Percentiles rank a stretch among this genome's conserved stretches.
Conservation (phyloP, 2,329 filamentous ascomycete genomes). For the Pseudopyrenochaeta lycopersici region DNA sequence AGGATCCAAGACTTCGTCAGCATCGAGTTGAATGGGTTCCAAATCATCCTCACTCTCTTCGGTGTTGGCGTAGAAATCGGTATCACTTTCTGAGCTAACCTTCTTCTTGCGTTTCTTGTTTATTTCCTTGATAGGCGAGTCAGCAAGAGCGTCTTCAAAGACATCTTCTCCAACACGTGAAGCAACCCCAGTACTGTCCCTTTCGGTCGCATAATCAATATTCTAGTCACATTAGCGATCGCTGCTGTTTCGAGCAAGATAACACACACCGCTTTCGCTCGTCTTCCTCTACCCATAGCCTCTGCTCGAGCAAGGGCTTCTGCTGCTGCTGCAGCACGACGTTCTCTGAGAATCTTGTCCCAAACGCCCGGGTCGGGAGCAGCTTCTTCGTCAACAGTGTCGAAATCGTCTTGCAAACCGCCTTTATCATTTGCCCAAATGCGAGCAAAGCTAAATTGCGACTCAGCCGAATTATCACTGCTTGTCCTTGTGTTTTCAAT, state of each 20-base stretch:
- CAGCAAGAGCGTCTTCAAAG: slow-evolving; percentile 24
- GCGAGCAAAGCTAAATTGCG: slow-evolving; percentile 86
- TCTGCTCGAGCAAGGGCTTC: slow-evolving; percentile 73
- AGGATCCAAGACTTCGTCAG: slow-evolving; percentile 10
- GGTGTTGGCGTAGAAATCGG: slow-evolving; percentile 57
- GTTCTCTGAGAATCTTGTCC: slow-evolving; percentile 87
- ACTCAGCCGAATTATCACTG: slow-evolving; percentile 73
- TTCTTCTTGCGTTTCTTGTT: slow-evolving; percentile 38
- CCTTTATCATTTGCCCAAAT: slow-evolving; percentile 89
- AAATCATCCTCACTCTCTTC: slow-evolving; percentile 32
- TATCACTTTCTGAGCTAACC: slow-evolving; percentile 55
- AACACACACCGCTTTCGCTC: slow-evolving; percentile 68
- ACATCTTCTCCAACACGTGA: slow-evolving; percentile 23
- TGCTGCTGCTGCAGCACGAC: slow-evolving; percentile 79
- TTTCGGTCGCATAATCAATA: slow-evolving; percentile 59
- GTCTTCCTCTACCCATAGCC: slow-evolving; percentile 84
- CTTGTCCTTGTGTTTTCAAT: slow-evolving; percentile 75
- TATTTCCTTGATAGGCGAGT: slow-evolving; percentile 43
- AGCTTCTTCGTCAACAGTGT: slow-evolving; percentile 63
- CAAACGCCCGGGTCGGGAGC: slow-evolving; percentile 76
- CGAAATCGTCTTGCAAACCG: slow-evolving; percentile 70
- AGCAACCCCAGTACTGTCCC: slow-evolving; percentile 21
- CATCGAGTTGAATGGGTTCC: slow-evolving; percentile 13
- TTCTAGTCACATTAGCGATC: slow-evolving; percentile 31
- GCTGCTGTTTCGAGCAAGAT: not conserved